Evolutionary conservation across 495 filamentous ascomycete species (phyloP).

Genomic region (Entonaema liquescens): DNA sequence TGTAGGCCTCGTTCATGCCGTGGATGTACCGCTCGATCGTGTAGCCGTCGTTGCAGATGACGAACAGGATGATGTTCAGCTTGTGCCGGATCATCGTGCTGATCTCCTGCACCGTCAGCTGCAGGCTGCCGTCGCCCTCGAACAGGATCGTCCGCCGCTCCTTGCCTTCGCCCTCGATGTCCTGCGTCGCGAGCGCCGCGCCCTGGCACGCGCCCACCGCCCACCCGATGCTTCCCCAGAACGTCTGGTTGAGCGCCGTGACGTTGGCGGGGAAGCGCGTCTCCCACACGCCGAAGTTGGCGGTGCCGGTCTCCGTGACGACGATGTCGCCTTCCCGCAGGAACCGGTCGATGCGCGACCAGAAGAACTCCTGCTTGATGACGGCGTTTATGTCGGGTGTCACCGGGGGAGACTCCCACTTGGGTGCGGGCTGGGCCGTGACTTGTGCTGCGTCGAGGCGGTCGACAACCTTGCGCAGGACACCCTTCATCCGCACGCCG

Average conservation of each 20-base stretch:
- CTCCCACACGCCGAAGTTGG: slow-evolving; percentile 91
- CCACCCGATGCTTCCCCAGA: slow-evolving; percentile 91
- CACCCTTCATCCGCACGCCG: slow-evolving; percentile 82
- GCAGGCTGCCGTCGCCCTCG: slow-evolving; percentile 86
- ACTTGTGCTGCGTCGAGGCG: slow-evolving; percentile 67
- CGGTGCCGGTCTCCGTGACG: slow-evolving; percentile 88
- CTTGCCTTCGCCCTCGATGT: slow-evolving; percentile 46
- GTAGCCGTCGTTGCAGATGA: slow-evolving; percentile 79
- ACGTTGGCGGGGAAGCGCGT: slow-evolving; percentile 81
- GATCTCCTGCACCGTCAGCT: slow-evolving; percentile 85
- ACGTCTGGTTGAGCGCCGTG: slow-evolving; percentile 80
- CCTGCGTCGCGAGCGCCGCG: slow-evolving; percentile 74
- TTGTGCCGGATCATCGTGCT: slow-evolving; percentile 84
- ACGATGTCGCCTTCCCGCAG: slow-evolving; percentile 78
- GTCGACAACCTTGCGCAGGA: slow-evolving; percentile 77
- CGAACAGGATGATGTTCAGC: slow-evolving; percentile 83
- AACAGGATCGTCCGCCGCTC: slow-evolving; percentile 78
- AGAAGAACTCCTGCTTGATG: slow-evolving; percentile 88
- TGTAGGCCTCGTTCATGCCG: slow-evolving; percentile 79
- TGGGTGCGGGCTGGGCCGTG: slow-evolving; percentile 51
- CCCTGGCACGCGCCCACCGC: slow-evolving; percentile 82
- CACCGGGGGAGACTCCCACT: slow-evolving; percentile 62
- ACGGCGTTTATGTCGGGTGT: slow-evolving; percentile 44
- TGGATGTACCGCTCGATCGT: slow-evolving; percentile 81
- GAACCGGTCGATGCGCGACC: slow-evolving; percentile 83